phyloP scores from a whole-genome alignment of 2,329 filamentous ascomycete genomes.

The Xylariaceae sp. region DNA sequence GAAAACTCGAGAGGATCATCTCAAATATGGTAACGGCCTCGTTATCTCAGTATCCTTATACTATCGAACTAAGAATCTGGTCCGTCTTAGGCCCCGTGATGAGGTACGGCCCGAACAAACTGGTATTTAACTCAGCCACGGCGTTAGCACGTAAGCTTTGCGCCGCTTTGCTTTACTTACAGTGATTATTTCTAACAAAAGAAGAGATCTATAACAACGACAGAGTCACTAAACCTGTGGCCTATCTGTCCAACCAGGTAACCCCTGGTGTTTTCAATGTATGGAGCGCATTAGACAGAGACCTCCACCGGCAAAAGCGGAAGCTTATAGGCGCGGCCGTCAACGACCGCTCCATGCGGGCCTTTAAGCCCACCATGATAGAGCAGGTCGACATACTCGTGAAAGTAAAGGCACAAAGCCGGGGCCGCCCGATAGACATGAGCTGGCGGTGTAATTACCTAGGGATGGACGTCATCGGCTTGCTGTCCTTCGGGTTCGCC shows the following conservation, averaged over 20 bases:
- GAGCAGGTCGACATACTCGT: slow-evolving; percentile 25
- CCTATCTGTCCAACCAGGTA: slow-evolving; percentile 18
- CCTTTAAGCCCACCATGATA: slow-evolving; percentile 25
- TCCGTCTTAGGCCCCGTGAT: slow-evolving; percentile 17
- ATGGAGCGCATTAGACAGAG: slow-evolving; percentile 21
- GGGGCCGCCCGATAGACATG: slow-evolving; percentile 13
- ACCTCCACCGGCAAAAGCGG: slow-evolving; percentile 19
- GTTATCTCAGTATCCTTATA: background rate
- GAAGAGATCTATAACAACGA: slow-evolving; percentile 25
- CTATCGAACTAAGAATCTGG: no score
- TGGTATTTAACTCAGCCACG: slow-evolving; percentile 24
- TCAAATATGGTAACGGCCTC: slow-evolving; percentile 16
- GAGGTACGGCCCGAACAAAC: slow-evolving; percentile 22
- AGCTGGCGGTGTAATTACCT: slow-evolving; percentile 14
- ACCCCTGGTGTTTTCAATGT: slow-evolving; percentile 7
- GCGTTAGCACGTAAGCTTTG: slow-evolving; percentile 15
- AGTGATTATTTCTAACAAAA: background rate
- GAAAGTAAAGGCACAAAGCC: background rate
- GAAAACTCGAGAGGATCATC: slow-evolving; percentile 11
- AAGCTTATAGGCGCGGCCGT: slow-evolving; percentile 20
- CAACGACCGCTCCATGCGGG: slow-evolving; percentile 22
- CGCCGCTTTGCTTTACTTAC: background rate
- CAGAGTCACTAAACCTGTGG: slow-evolving; percentile 19
- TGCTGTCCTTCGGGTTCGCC: slow-evolving; percentile 21
- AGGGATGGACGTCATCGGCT: slow-evolving; percentile 19